Evolutionary conservation across 495 filamentous ascomycete species (phyloP).

Genomic region (Bacidia gigantensis): DNA sequence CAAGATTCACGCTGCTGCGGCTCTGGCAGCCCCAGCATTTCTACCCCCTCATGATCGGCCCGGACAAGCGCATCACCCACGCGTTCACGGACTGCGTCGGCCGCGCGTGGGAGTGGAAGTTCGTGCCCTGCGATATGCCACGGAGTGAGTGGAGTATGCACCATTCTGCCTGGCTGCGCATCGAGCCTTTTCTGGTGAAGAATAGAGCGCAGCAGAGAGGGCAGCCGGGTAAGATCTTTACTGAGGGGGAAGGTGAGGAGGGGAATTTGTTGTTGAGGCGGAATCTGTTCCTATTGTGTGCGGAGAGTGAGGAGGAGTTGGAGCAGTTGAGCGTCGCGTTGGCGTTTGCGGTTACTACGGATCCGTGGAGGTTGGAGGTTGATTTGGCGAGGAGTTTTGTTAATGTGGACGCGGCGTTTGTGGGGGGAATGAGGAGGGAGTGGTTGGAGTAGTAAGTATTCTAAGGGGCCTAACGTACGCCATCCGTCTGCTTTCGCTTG

Average conservation of each 20-base stretch:
- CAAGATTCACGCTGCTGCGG: constrained; percentile 32
- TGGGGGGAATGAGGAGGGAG: not conserved
- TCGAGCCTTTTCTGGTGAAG: constrained; percentile 17
- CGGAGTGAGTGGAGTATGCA: constrained; percentile 32
- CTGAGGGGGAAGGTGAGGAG: not conserved
- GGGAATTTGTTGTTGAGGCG: constrained; percentile 24
- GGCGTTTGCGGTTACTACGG: constrained; percentile 34
- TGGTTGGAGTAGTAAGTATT: not conserved
- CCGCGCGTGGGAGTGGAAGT: constrained; percentile 34
- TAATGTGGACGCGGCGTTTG: constrained; percentile 26
- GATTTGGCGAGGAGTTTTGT: constrained; percentile 41
- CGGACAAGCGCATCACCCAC: constrained; percentile 18
- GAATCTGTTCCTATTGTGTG: constrained; percentile 36
- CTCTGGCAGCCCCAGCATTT: constrained; percentile 39
- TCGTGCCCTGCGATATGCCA: constrained; percentile 38
- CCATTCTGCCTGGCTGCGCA: constrained; percentile 18
- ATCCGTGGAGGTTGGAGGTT: constrained; percentile 37
- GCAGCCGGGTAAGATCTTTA: not conserved
- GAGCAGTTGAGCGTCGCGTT: constrained; percentile 26
- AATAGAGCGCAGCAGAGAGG: not conserved
- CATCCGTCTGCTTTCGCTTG: too few relatives aligned
- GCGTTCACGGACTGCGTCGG: constrained; percentile 29
- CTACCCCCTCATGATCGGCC: constrained; percentile 35
- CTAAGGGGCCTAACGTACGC: too few relatives aligned
- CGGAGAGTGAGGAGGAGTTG: constrained; percentile 28